phyloP scores from a whole-genome alignment of 768 basidiomycete species.

The Tubosaeta brunneosetosa region DNA sequence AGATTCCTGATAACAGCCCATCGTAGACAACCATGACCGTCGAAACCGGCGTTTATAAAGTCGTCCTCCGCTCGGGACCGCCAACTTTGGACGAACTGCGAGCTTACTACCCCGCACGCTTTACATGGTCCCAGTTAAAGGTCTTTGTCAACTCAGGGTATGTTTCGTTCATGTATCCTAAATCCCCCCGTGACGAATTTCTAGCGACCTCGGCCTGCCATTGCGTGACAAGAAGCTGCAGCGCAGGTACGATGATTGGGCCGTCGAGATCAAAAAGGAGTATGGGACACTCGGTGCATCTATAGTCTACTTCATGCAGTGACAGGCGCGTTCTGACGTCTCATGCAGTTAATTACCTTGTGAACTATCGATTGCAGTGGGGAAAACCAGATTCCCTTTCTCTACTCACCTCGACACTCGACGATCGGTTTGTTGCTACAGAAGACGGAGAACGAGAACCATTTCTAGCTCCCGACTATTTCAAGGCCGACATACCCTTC shows the following conservation, averaged over 20 bases:
- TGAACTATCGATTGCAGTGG: conserved; percentile 69
- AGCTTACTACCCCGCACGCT: conserved; percentile 65
- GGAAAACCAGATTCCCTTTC: conserved; percentile 63
- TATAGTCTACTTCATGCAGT: neutral
- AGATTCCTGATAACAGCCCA: too few species aligned
- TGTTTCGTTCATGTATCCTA: conserved; percentile 6
- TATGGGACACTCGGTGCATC: conserved; percentile 65
- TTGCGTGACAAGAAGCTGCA: conserved; percentile 72
- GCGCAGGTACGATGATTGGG: conserved; percentile 59
- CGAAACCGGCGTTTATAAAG: conserved; percentile 12
- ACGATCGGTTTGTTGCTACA: conserved; percentile 23
- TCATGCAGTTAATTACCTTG: conserved; percentile 62
- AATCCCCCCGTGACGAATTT: neutral
- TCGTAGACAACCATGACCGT: conserved; percentile 15
- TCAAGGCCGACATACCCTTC: conserved; percentile 55
- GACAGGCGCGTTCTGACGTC: neutral
- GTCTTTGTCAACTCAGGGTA: conserved; percentile 78
- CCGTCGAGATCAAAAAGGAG: conserved; percentile 45
- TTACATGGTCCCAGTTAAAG: conserved; percentile 73
- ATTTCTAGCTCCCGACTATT: conserved; percentile 45
- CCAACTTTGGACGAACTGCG: conserved; percentile 67
- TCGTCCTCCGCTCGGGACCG: conserved; percentile 50
- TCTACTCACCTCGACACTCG: conserved; percentile 52
- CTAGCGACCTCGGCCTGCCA: conserved; percentile 76
- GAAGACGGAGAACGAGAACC: neutral